Evolutionary conservation across 306 rosid species (phyloP).

Genomic region (Pueraria montana): DNA sequence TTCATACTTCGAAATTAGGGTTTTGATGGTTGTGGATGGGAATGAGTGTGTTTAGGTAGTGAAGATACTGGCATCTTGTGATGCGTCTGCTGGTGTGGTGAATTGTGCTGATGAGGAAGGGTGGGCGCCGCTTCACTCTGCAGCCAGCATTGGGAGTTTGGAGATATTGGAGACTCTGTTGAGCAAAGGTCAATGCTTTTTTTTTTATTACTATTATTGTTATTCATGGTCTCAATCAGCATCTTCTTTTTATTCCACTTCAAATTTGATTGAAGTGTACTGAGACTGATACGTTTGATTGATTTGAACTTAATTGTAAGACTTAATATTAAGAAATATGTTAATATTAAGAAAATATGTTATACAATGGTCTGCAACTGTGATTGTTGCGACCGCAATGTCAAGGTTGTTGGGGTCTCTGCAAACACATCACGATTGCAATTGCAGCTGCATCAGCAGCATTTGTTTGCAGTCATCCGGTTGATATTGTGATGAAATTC

Average conservation of each 20-base stretch:
- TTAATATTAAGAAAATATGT: constrained; percentile 12
- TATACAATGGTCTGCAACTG: background rate
- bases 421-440: no score
- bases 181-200: constrained; percentile 58
- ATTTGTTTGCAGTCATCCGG: background rate
- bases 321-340: constrained; percentile 14
- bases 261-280: constrained; percentile 7
- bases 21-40: background rate
- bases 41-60: constrained; percentile 61
- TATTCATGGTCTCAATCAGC: background rate
- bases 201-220: background rate
- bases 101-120: constrained; percentile 91
- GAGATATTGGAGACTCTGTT: constrained; percentile 70
- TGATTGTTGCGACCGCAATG: no score
- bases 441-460: background rate
- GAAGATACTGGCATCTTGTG: constrained; percentile 63
- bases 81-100: constrained; percentile 59
- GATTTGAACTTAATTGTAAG: background rate
- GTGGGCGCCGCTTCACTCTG: constrained; percentile 97
- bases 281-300: constrained; percentile 7
- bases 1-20: constrained; percentile 6
- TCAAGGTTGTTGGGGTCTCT: no score
- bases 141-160: constrained; percentile 77
- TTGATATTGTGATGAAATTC: background rate
- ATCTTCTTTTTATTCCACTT: background rate